These are phyloP conservation scores for Fusarium nurragi DNA, from an alignment of 2,329 filamentous ascomycete genomes.

Conservation along the genomic window DNA sequence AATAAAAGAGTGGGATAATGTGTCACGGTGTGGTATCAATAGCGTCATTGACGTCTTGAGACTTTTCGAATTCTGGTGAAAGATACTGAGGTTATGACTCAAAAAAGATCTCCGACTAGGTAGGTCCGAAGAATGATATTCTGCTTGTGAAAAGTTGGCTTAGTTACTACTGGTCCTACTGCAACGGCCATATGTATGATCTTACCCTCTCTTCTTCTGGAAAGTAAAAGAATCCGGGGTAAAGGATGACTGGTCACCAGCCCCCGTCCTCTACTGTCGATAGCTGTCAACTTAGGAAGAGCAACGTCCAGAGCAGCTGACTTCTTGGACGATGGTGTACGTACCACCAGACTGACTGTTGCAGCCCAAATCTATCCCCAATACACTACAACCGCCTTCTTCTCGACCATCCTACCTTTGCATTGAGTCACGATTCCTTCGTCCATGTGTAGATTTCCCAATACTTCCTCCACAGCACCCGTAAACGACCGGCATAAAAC, in stretches of 20 bases:
- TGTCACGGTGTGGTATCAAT: constrained; percentile 16
- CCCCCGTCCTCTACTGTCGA: constrained; percentile 1
- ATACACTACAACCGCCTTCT: background rate
- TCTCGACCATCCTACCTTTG: background rate
- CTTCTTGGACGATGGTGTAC: background rate
- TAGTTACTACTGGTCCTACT: background rate
- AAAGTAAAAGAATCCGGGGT: constrained; percentile 20
- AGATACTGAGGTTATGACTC: background rate
- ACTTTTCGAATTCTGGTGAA: background rate
- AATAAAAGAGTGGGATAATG: background rate
- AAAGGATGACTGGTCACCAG: background rate
- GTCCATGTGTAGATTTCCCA: no score
- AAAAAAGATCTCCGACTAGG: background rate
- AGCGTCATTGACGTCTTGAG: constrained; percentile 1
- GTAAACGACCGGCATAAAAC: background rate
- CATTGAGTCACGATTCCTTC: background rate
- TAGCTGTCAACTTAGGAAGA: background rate
- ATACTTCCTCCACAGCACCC: background rate
- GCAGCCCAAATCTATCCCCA: background rate
- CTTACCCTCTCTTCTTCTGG: constrained; percentile 7
- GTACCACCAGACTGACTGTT: background rate
- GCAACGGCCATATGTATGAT: constrained; percentile 12
- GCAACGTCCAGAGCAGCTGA: background rate
- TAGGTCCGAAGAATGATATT: background rate
- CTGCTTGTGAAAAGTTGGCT: constrained; percentile 13